Base-by-base conservation (phyloP, 495 filamentous ascomycete genomes). In the Hypoxylon subgilvum region DNA sequence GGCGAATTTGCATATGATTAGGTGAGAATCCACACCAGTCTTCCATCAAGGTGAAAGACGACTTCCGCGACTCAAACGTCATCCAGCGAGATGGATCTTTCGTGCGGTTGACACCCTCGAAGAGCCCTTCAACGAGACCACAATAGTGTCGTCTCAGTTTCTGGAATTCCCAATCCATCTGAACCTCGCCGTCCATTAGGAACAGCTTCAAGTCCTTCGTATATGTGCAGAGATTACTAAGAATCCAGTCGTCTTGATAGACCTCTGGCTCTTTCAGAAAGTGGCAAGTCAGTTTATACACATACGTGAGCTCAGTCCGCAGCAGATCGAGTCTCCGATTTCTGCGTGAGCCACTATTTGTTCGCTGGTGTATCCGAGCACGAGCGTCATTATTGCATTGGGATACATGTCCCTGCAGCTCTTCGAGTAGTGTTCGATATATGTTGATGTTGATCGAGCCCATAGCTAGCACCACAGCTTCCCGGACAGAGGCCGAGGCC, bases 11-110 rank as follows among this genome's bases (percentile, higher is more conserved):
- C 25, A 76, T 73, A 66, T 92, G 92, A 69, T 97, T 96, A 4
- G 94, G 91, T 0, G 94, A 96, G 70, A 94, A 95, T 0, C 95
- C 94, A 74, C 95, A 97, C 94, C 94, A 98, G 50, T 97, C 93
- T 69, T 97, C 93, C 92, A 98, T 97, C 25, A 97, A 73, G 4
- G 92, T 86, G 67, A 97, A 98, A 4, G 92, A 85, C 7, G 94
- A 96, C 66, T 96, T 92, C 18, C 94, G 79, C 0, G 91, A 88
- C 68, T 97, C 94, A 58, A 98, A 98, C 0, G 95, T 89, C 78
- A 98, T 92, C 90, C 92, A 97, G 16, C 89, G 82, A 1, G 88
- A 86, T 3, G 92, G 87, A 60, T 96, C 90, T 57, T 85, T 86
- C 0, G 91, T 91, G 30, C 89, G 85, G 64, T 94, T 96, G 55